Evolutionary conservation across 2,329 filamentous ascomycete species (phyloP), one percentile per base, ranked within the genome.

Genomic region (Corynespora cassiicola): DNA sequence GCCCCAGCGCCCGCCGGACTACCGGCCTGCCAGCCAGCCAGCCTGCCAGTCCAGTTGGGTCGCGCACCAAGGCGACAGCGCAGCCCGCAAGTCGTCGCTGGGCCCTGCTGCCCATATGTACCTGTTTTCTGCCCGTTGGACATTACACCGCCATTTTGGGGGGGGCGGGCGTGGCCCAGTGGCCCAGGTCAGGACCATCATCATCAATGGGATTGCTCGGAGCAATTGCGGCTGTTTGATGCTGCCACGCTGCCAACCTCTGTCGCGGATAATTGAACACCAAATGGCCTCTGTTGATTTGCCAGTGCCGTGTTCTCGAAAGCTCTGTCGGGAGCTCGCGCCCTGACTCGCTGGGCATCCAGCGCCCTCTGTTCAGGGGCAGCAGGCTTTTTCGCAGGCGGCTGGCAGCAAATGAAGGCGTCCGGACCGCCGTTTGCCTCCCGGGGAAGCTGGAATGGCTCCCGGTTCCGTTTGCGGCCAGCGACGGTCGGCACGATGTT

Each of bases 71-170:
- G n/a, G n/a, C n/a, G n/a, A n/a, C n/a, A n/a, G n/a, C n/a, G n/a
- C n/a, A n/a, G n/a, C n/a, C n/a, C n/a, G n/a, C n/a, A n/a, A n/a
- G n/a, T n/a, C n/a, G n/a, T n/a, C 22, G n/a, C 8, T 24, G 7
- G 22, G 22, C n/a, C 22, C 22, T 24, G 22, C 22, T 24, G 22
- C 8, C 22, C n/a, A n/a, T n/a, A n/a, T 24, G 17, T 24, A 17
- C 16, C 34, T 19, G 29, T n/a, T 17, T 11, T 17, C 17, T 31
- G 18, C 22, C 14, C 17, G 27, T 15, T 28, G 27, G 20, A 29
- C 31, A 25, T 34, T 56, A 48, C 64, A 66, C 63, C 63, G 64
- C 64, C 57, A 56, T 56, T 60, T 55, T 56, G 44, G 45, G 39
- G 28, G n/a, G n/a, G n/a, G n/a, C n/a, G n/a, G n/a, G n/a, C n/a